These are phyloP conservation scores for Phytophthora rubi DNA, from an alignment of 352 stramenopile species.

Conservation along the genomic window DNA sequence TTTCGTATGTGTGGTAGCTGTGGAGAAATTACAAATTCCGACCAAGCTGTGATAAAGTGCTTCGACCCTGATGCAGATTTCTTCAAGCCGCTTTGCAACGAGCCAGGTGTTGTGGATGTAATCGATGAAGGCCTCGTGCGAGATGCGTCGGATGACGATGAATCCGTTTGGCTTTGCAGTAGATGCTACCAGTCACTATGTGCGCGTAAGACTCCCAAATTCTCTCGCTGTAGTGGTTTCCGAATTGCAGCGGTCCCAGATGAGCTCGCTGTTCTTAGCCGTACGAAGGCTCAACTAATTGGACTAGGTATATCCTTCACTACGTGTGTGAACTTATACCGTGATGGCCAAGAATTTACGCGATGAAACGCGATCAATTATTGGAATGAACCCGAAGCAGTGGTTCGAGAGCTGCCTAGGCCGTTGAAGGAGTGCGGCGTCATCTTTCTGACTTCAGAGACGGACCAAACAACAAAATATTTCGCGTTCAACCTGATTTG, in stretches of 20 bases:
- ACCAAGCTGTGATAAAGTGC: too few relatives aligned
- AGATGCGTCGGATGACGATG: too few relatives aligned
- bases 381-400: constrained; percentile 7
- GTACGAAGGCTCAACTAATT: constrained; percentile 9
- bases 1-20: too few relatives aligned
- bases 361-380: not conserved
- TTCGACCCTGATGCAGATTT: too few relatives aligned
- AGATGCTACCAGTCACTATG: too few relatives aligned
- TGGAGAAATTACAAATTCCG: too few relatives aligned
- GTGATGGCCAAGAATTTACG: not conserved
- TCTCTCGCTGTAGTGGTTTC: constrained; percentile 5
- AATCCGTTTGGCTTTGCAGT: too few relatives aligned
- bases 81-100: too few relatives aligned
- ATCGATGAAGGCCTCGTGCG: too few relatives aligned
- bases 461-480: not conserved
- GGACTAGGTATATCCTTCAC: constrained; percentile 17
- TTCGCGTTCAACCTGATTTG: constrained; percentile 10
- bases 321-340: constrained; percentile 10
- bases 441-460: not conserved
- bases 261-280: constrained; percentile 10
- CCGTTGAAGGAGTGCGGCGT: not conserved
- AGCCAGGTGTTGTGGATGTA: too few relatives aligned
- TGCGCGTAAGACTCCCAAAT: too few relatives aligned
- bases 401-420: not conserved
- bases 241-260: not conserved